Conservation (phyloP, 805 yeast genomes). For the Starmerella cellae region DNA sequence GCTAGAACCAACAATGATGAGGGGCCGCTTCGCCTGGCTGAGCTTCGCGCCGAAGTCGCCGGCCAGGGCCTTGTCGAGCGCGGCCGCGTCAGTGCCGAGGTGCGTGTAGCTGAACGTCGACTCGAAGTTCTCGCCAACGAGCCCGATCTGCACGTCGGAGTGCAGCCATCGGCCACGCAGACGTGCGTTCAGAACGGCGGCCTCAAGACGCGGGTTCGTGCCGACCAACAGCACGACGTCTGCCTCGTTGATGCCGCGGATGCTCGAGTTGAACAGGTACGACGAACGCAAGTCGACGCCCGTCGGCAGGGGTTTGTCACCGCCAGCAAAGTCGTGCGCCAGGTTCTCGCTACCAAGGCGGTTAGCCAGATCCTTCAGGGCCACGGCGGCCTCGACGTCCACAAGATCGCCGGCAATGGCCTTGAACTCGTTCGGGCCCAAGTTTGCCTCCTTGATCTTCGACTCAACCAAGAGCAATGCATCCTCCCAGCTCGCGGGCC, state of each 20-base stretch:
- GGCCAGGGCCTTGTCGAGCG: slow-evolving; percentile 44
- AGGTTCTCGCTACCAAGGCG: slow-evolving; percentile 68
- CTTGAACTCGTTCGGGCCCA: slow-evolving; percentile 58
- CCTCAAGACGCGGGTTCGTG: slow-evolving; percentile 81
- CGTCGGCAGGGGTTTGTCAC: slow-evolving; percentile 43
- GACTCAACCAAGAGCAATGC: slow-evolving; percentile 58
- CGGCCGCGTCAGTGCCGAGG: slow-evolving; percentile 47
- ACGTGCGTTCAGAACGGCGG: slow-evolving; percentile 74
- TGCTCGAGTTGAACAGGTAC: slow-evolving; percentile 66
- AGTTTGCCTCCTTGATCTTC: slow-evolving; percentile 43
- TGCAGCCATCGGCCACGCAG: slow-evolving; percentile 71
- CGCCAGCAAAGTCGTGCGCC: slow-evolving; percentile 53
- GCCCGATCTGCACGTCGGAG: slow-evolving; percentile 49
- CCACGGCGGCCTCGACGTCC: slow-evolving; percentile 73
- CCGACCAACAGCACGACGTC: slow-evolving; percentile 72
- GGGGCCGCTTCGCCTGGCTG: slow-evolving; percentile 53
- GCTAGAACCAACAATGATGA: slow-evolving; percentile 71
- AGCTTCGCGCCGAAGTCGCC: slow-evolving; percentile 62
- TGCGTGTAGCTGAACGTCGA: slow-evolving; percentile 57
- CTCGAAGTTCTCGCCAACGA: slow-evolving; percentile 64
- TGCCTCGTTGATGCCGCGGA: slow-evolving; percentile 69
- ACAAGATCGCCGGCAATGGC: slow-evolving; percentile 71
- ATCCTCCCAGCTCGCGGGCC: slow-evolving; percentile 75
- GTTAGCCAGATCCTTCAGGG: slow-evolving; percentile 66
- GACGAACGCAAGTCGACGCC: slow-evolving; percentile 68